Evolutionary conservation across 768 basidiomycete genomes (phyloP).

Genomic region (Tricholoma sp.): DNA sequence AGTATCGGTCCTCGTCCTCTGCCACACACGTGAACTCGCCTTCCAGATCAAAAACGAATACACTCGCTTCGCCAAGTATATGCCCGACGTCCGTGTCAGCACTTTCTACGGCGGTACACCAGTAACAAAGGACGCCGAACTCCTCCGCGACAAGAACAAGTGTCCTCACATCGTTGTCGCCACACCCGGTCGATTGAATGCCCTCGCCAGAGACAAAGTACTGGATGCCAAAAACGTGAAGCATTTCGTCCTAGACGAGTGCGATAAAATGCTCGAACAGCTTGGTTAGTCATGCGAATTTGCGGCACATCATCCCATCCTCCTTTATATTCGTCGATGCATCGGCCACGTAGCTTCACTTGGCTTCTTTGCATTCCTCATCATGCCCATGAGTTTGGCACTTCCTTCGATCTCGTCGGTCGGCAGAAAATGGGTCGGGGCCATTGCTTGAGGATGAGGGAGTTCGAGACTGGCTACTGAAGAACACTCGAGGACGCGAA

Average conservation of each 20-base stretch:
- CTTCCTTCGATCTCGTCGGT: slow-evolving; percentile 33
- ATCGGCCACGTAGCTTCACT: slow-evolving; percentile 37
- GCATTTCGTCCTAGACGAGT: slow-evolving; percentile 99
- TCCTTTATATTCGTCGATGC: slow-evolving; percentile 47
- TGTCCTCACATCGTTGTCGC: slow-evolving; percentile 99
- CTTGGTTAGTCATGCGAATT: slow-evolving; percentile 98
- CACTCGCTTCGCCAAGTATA: slow-evolving; percentile 98
- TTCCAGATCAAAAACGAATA: slow-evolving; percentile 99
- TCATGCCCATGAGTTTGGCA: slow-evolving; percentile 31
- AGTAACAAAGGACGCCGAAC: slow-evolving; percentile 89
- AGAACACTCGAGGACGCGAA: slow-evolving; percentile 30
- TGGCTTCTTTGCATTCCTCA: slow-evolving; percentile 34
- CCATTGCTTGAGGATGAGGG: slow-evolving; percentile 28
- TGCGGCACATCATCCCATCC: slow-evolving; percentile 54
- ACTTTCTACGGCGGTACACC: slow-evolving; percentile 98
- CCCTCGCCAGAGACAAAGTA: slow-evolving; percentile 91
- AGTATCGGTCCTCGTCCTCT: slow-evolving; percentile 95
- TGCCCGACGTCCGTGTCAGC: slow-evolving; percentile 96
- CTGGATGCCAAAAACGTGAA: slow-evolving; percentile 95
- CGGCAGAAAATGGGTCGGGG: slow-evolving; percentile 34
- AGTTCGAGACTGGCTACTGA: slow-evolving; percentile 19
- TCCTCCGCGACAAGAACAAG: slow-evolving; percentile 91
- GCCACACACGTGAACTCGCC: slow-evolving; percentile 98
- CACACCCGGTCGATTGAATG: slow-evolving; percentile 95
- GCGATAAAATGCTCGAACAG: slow-evolving; percentile 99